These are phyloP conservation scores for Tulasnella sp. DNA, from an alignment of 768 basidiomycete genomes.

Conservation along the genomic window DNA sequence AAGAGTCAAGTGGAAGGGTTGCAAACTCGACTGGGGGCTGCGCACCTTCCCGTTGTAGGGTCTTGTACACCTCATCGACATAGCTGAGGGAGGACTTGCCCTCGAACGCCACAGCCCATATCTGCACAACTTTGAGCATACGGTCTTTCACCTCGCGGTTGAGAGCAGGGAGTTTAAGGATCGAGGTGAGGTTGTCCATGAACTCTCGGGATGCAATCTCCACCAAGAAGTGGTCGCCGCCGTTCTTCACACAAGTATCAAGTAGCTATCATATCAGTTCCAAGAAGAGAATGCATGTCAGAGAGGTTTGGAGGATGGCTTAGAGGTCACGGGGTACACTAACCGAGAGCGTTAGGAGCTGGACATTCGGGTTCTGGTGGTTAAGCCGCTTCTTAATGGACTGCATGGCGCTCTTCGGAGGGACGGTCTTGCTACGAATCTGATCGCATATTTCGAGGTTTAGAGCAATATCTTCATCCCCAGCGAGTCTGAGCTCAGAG, in stretches of 20 bases:
- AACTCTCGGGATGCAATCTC: conserved; percentile 87
- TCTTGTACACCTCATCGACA: conserved; percentile 72
- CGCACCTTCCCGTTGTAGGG: conserved; percentile 65
- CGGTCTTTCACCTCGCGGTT: conserved; percentile 77
- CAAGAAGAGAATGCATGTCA: background rate
- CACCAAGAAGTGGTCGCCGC: conserved; percentile 79
- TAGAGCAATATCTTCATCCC: conserved; percentile 82
- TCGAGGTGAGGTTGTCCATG: conserved; percentile 85
- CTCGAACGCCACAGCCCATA: conserved; percentile 88
- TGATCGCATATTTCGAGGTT: conserved; percentile 96
- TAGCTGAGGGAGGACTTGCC: conserved; percentile 67
- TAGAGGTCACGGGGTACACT: conserved; percentile 30
- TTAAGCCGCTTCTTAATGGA: conserved; percentile 78
- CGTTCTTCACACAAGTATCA: conserved; percentile 94
- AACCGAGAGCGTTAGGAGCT: conserved; percentile 77
- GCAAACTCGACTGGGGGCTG: background rate
- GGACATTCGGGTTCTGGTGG: conserved; percentile 95
- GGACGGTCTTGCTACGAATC: conserved; percentile 83
- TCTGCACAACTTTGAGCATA: conserved; percentile 75
- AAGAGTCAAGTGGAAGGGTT: background rate
- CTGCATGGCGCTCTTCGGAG: conserved; percentile 80
- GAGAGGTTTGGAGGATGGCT: background rate
- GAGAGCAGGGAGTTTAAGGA: conserved; percentile 67
- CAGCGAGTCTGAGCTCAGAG: conserved; percentile 75
- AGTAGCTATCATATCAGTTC: conserved; percentile 49